Percentiles rank a stretch among this genome's conserved stretches.
These are phyloP conservation scores for Nemania sp. DNA, from an alignment of 2,329 filamentous ascomycete genomes.

Conservation along the genomic window DNA sequence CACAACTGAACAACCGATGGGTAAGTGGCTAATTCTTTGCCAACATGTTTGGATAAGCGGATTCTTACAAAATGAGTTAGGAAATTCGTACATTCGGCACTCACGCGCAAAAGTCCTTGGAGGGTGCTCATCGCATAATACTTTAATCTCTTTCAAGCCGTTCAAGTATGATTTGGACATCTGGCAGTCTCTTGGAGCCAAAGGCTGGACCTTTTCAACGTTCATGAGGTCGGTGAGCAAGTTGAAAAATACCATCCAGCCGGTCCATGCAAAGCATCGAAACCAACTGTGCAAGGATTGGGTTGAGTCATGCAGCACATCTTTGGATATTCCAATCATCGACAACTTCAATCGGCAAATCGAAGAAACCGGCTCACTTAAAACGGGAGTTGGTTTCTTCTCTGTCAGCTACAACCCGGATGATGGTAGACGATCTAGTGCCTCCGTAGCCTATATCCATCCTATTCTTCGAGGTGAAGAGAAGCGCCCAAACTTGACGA, in stretches of 20 bases:
- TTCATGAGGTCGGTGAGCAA: conserved; percentile 82
- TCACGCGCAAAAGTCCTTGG: conserved; percentile 90
- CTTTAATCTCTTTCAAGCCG: conserved; percentile 87
- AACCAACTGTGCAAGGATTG: conserved; percentile 93
- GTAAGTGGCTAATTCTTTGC: conserved; percentile 42
- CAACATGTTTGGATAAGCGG: conserved; percentile 8
- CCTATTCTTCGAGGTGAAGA: conserved; percentile 84
- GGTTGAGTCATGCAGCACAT: conserved; percentile 77
- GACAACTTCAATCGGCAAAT: conserved; percentile 89
- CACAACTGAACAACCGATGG: conserved; percentile 85
- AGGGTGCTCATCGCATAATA: conserved; percentile 93
- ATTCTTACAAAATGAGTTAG: conserved; percentile 48
- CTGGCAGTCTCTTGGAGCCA: conserved; percentile 81
- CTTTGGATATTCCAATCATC: conserved; percentile 79
- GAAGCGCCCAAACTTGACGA: conserved; percentile 78
- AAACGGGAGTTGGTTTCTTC: conserved; percentile 84
- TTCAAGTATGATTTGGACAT: conserved; percentile 86
- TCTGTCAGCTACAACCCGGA: conserved; percentile 91
- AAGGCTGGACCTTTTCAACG: conserved; percentile 83
- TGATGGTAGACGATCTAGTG: conserved; percentile 79
- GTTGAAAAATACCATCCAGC: conserved; percentile 86
- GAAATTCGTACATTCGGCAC: conserved; percentile 90
- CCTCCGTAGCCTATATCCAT: conserved; percentile 90
- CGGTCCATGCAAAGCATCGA: conserved; percentile 80
- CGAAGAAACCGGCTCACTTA: conserved; percentile 69